Base-by-base conservation (phyloP, 225 moss, liverwort and hornwort genomes). In the Marchantia polymorpha region DNA sequence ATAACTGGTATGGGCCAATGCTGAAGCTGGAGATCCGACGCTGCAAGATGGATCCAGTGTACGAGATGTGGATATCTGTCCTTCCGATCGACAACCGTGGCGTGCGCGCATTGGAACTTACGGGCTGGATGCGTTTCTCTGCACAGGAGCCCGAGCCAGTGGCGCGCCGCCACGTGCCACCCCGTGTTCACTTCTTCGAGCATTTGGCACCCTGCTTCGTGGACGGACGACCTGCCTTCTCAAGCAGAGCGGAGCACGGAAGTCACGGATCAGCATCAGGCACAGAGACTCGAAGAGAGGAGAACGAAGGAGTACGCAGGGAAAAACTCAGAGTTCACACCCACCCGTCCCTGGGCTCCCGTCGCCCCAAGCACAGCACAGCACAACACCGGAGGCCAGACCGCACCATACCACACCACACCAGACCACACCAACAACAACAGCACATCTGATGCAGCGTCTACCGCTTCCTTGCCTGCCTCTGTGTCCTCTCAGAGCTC, bases 161-260 rank as follows among this genome's bases (percentile, higher is more conserved):
- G 0, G 17, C 0, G 0, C 2, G 6, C 4, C 12, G 0, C 47
- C 77, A 51, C 77, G 77, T 64, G 77, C 49, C 12, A 11, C 1
- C 4, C 47, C 46, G 10, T n/a, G 3, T 50, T 49, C 47, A 39
- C 71, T 50, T 10, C 50, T n/a, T 49, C n/a, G 6, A 49, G 58
- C 59, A 75, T 75, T 75, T 75, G 75, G 58, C 75, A 46, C 17
- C 75, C 53, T 19, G 31, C 59, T 76, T 76, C 76, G 60, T 64
- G 77, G 77, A 64, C 77, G 77, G 64, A 64, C 77, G 77, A 77
- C 73, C 73, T 53, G 73, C 52, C 46, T 20, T n/a, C 73, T 73
- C 73, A 52, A 26, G 73, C 55, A 23, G 29, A 22, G 31, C 30
- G 29, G 49, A 53, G 53, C 54, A 14, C 56, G 23, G 27, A 48